A percentile compares a stretch with the other conserved stretches of the same genome.
phyloP scores from a whole-genome alignment of 495 filamentous ascomycete genomes.

The Friedmanniomyces simplex region DNA sequence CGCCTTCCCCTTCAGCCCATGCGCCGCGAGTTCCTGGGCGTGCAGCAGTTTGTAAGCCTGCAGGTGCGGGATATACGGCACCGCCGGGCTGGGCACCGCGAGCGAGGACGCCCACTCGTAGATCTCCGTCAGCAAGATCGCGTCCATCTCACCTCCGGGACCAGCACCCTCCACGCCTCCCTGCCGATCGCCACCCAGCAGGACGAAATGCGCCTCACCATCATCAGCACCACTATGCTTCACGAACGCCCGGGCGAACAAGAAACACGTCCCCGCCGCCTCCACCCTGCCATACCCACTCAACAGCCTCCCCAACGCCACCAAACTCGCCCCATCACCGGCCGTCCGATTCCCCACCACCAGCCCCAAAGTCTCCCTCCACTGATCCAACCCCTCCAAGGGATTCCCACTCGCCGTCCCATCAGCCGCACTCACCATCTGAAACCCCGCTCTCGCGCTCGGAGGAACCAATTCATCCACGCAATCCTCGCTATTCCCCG shows the following conservation, averaged over 20 bases:
- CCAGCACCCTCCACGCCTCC: conserved; percentile 46
- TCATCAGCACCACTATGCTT: conserved; percentile 81
- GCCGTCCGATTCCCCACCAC: conserved; percentile 77
- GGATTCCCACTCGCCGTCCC: conserved; percentile 56
- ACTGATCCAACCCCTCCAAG: conserved; percentile 76
- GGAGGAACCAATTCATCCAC: conserved; percentile 94
- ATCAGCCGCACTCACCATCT: conserved; percentile 66
- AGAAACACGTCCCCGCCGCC: conserved; percentile 81
- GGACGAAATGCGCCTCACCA: conserved; percentile 60
- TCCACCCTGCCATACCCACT: conserved; percentile 77
- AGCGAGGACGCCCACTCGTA: conserved; percentile 77
- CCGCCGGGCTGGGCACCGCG: conserved; percentile 40
- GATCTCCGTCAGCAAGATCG: conserved; percentile 78
- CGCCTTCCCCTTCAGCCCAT: conserved; percentile 70
- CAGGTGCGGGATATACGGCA: conserved; percentile 56
- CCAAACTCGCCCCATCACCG: conserved; percentile 64
- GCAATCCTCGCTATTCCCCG: conserved; percentile 87
- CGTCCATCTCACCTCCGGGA: conserved; percentile 63
- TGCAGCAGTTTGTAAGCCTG: conserved; percentile 82
- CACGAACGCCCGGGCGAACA: conserved; percentile 45
- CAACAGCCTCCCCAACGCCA: conserved; percentile 74
- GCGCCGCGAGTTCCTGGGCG: conserved; percentile 71
- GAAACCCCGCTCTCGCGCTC: conserved; percentile 81
- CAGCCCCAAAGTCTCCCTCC: conserved; percentile 80
- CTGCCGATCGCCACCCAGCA: conserved; percentile 74